Percentiles rank a stretch among this genome's conserved stretches.
Conservation (phyloP, 495 filamentous ascomycete genomes). For the Friedmanniomyces endolithicus region DNA sequence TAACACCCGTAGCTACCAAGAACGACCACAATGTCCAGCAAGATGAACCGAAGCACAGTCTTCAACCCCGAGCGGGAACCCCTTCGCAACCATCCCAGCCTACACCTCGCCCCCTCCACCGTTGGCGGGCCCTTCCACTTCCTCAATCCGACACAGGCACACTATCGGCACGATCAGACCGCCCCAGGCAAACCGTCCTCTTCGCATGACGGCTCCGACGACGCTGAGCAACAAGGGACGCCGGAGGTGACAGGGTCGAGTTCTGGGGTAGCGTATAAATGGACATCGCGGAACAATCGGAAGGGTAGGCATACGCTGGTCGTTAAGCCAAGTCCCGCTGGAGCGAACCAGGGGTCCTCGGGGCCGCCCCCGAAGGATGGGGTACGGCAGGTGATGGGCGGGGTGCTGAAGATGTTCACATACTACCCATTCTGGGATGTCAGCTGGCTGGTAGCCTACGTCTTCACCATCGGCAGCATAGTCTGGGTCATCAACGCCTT, state of each 20-base stretch:
- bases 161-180: constrained; percentile 17
- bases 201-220: not conserved
- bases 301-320: constrained; percentile 54
- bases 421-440: constrained; percentile 56
- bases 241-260: constrained; percentile 8
- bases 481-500: constrained; percentile 59
- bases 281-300: constrained; percentile 58
- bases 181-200: constrained; percentile 16
- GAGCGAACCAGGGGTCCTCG: constrained; percentile 21
- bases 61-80: constrained; percentile 24
- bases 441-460: constrained; percentile 50
- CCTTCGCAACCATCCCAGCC: constrained; percentile 12
- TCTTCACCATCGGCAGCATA: constrained; percentile 47
- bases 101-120: constrained; percentile 18
- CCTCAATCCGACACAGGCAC: constrained; percentile 40
- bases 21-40: not conserved
- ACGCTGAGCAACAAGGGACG: not conserved
- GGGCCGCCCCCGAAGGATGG: constrained; percentile 37
- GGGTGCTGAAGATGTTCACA: constrained; percentile 44
- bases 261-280: constrained; percentile 32
- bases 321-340: constrained; percentile 27
- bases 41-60: constrained; percentile 18
- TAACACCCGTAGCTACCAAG: not conserved
- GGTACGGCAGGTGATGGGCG: constrained; percentile 29
- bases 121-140: constrained; percentile 35